These are phyloP conservation scores for Boletus edulis DNA, from an alignment of 768 basidiomycete genomes.

Conservation along the genomic window DNA sequence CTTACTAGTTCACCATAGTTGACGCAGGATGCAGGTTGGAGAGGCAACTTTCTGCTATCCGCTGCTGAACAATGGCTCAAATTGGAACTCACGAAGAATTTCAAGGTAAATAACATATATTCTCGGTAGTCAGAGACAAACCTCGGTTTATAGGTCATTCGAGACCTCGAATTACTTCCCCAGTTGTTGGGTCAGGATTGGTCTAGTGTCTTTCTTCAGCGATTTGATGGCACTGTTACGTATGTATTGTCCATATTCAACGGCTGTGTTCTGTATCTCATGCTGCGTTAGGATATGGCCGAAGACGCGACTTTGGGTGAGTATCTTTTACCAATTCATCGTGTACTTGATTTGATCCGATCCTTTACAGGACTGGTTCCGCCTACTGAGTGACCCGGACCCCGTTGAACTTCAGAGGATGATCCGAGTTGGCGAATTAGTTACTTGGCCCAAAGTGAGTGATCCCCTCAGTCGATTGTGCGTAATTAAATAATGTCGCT, in stretches of 20 bases:
- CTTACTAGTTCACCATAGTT: not conserved
- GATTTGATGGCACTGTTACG: slow-evolving; percentile 89
- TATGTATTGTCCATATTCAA: slow-evolving; percentile 38
- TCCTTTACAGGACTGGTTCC: slow-evolving; percentile 69
- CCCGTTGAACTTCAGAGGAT: slow-evolving; percentile 77
- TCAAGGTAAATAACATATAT: slow-evolving; percentile 51
- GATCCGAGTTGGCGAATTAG: slow-evolving; percentile 82
- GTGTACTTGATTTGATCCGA: not conserved
- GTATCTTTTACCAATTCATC: slow-evolving; percentile 16
- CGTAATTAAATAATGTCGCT: slow-evolving; percentile 7
- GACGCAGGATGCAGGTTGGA: slow-evolving; percentile 62
- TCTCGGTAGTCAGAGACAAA: not conserved
- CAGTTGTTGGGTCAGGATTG: slow-evolving; percentile 91
- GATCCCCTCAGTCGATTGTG: not conserved
- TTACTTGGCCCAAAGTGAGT: slow-evolving; percentile 94
- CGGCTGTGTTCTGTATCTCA: slow-evolving; percentile 22
- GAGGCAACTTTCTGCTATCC: slow-evolving; percentile 90
- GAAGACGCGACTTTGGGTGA: slow-evolving; percentile 70
- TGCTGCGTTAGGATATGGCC: slow-evolving; percentile 69
- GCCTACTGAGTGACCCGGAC: slow-evolving; percentile 82
- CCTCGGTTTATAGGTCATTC: slow-evolving; percentile 60
- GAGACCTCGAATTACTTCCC: slow-evolving; percentile 95
- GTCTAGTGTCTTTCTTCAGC: slow-evolving; percentile 94
- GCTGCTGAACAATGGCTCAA: slow-evolving; percentile 95
- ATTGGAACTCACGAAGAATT: slow-evolving; percentile 94